phyloP scores from a whole-genome alignment of 768 basidiomycete species.

The Tricholoma flavovirens region DNA sequence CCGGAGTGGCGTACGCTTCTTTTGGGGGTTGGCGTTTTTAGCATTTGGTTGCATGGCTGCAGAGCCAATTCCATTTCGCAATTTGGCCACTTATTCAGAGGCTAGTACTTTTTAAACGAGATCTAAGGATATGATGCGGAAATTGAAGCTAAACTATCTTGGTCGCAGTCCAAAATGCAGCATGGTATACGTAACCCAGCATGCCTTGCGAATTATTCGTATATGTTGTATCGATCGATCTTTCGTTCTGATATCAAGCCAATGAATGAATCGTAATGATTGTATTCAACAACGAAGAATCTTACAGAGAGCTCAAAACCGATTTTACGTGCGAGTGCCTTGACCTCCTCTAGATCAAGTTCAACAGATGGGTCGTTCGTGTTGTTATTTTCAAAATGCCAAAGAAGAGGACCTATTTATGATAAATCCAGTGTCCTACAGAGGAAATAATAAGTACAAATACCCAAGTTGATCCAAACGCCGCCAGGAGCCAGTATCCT shows the following conservation, averaged over 20 bases:
- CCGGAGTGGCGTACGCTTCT: not conserved
- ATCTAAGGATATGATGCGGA: not conserved
- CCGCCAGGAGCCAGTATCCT: conserved; percentile 79
- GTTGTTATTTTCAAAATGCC: conserved; percentile 93
- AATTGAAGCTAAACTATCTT: conserved; percentile 17
- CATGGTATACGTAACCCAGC: conserved; percentile 80
- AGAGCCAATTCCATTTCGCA: not conserved
- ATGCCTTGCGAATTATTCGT: conserved; percentile 77
- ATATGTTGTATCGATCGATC: conserved; percentile 76
- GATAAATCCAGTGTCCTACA: not conserved
- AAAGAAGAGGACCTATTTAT: conserved; percentile 74
- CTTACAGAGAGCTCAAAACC: conserved; percentile 82
- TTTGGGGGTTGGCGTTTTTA: not conserved
- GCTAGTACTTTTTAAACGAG: not conserved
- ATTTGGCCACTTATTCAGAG: not conserved
- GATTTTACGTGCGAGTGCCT: conserved; percentile 59
- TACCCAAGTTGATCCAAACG: conserved; percentile 87
- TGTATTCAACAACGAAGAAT: not conserved
- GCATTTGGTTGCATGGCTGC: not conserved
- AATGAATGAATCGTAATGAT: conserved; percentile 1
- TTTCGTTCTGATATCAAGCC: conserved; percentile 57
- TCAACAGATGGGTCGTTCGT: conserved; percentile 81
- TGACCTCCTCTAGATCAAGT: conserved; percentile 86
- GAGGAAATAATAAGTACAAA: not conserved
- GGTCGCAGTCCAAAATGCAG: conserved; percentile 79